Evolutionary conservation across 2,329 filamentous ascomycete species (phyloP).

Genomic region (Mariannaea sp.): DNA sequence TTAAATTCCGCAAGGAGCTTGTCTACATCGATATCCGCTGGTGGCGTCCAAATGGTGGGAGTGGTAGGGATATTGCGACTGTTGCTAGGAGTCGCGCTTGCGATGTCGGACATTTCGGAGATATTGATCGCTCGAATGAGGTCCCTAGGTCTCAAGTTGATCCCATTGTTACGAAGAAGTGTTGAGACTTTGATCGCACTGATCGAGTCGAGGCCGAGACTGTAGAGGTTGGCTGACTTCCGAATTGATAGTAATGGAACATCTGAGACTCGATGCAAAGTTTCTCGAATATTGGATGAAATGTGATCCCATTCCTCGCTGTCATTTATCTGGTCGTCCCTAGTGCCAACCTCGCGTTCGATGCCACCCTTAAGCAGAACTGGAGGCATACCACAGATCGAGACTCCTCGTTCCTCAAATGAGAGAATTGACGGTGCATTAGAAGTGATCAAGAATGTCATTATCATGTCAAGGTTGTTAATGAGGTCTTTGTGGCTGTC

Average conservation of each 20-base stretch:
- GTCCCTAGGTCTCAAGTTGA: conserved; percentile 71
- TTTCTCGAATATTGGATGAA: conserved; percentile 49
- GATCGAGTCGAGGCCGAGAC: conserved; percentile 89
- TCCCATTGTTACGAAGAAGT: conserved; percentile 65
- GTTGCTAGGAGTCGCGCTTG: background rate
- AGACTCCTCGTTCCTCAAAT: conserved; percentile 57
- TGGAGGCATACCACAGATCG: conserved; percentile 66
- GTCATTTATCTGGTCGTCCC: background rate
- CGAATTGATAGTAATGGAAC: conserved; percentile 62
- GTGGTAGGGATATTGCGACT: background rate
- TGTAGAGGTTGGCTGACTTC: conserved; percentile 71
- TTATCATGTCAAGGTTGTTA: conserved; percentile 60
- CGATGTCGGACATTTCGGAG: conserved; percentile 59
- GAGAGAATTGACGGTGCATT: conserved; percentile 57
- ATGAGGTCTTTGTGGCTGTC: conserved; percentile 58
- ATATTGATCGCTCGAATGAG: conserved; percentile 71
- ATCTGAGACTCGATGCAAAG: conserved; percentile 64
- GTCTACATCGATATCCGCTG: conserved; percentile 46
- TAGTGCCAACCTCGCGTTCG: background rate
- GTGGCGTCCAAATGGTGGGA: conserved; percentile 32
- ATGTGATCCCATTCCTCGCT: conserved; percentile 41
- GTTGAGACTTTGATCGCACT: conserved; percentile 83
- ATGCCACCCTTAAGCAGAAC: conserved; percentile 12
- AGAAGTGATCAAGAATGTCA: conserved; percentile 59
- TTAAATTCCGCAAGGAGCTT: conserved; percentile 46